Conservation (phyloP, 306 rosid genomes). For the Trifolium subterraneum region DNA sequence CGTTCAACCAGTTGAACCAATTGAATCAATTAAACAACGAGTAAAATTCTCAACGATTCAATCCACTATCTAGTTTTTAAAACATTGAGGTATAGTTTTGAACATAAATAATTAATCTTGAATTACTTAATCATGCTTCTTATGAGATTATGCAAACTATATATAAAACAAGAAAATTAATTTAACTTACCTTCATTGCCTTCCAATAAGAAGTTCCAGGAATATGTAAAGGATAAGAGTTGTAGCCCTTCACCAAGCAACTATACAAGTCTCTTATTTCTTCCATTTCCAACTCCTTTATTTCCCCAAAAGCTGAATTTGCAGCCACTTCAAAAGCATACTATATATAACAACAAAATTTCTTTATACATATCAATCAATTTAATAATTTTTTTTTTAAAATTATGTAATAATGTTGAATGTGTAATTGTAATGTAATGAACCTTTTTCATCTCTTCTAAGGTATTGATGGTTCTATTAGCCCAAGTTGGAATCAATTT, state of each 20-base stretch:
- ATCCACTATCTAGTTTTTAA: neutral
- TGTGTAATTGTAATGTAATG: neutral
- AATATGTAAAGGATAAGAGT: conserved; percentile 76
- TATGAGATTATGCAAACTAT: neutral
- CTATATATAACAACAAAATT: conserved; percentile 37
- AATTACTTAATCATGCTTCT: neutral
- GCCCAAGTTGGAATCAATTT: conserved; percentile 69
- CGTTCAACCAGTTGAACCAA: too few species aligned
- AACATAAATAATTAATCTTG: neutral
- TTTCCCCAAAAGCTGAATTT: conserved; percentile 73
- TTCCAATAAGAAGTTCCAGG: conserved; percentile 76
- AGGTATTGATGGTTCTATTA: conserved; percentile 62
- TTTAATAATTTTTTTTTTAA: too few species aligned
- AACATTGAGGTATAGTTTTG: neutral
- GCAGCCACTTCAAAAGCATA: conserved; percentile 92
- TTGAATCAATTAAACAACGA: neutral
- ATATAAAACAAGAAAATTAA: neutral
- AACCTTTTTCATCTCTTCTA: conserved; percentile 88
- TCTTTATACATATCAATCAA: neutral
- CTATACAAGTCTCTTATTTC: conserved; percentile 67
- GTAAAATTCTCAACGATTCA: neutral
- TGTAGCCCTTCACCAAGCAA: conserved; percentile 83
- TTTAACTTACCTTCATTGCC: conserved; percentile 68
- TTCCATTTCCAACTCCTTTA: conserved; percentile 60
- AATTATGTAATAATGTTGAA: neutral